Base-by-base conservation (phyloP, 257 asterid species). In the Agastache rugosa region DNA sequence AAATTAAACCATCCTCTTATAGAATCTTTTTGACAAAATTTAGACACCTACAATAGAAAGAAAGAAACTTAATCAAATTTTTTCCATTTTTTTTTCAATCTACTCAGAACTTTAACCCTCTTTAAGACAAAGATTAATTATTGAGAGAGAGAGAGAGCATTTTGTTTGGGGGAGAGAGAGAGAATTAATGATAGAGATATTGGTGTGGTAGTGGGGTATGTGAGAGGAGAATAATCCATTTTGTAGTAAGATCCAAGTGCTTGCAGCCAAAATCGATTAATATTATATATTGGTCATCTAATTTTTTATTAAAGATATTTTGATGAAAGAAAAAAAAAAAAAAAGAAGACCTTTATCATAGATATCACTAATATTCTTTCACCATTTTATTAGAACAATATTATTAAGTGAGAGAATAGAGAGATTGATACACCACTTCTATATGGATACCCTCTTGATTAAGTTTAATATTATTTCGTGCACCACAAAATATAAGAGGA, bases 181-280 rank as follows among this genome's bases (percentile, higher is more conserved):
- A 53, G 77, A 65, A 64, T 71, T 42, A 29, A 58, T 3, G 69
- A 50, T 23, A 19, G 69, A 45, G 74, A 64, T 55, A 25, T 6
- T 17, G 11, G 67, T 71, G 15, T 22, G 66, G 51, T 60, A 79
- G 76, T 80, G 78, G 83, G 86, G 83, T 35, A 66, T 7, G 72
- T 47, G 74, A 1, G 67, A 39, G 75, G 56, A 71, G 96, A 88
- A 88, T 83, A 73, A 89, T 79, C 78, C 88, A 79, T 55, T 80
- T 73, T 76, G 87, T 72, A 77, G 88, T 79, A 92, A 62, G 74
- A 82, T 92, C 91, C 97, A 84, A 87, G 41, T 64, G 92, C 83
- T 76, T 84, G 80, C 60, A 67, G 91, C 89, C 97, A 90, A 92
- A 88, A 88, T 77, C 81, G 82, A 85, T 87, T 87, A 63, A 73